A percentile compares a stretch with the other conserved stretches of the same genome.
Conservation (phyloP, 192 early-diverging fungal species). For the Thoreauomyces humboldtii region DNA sequence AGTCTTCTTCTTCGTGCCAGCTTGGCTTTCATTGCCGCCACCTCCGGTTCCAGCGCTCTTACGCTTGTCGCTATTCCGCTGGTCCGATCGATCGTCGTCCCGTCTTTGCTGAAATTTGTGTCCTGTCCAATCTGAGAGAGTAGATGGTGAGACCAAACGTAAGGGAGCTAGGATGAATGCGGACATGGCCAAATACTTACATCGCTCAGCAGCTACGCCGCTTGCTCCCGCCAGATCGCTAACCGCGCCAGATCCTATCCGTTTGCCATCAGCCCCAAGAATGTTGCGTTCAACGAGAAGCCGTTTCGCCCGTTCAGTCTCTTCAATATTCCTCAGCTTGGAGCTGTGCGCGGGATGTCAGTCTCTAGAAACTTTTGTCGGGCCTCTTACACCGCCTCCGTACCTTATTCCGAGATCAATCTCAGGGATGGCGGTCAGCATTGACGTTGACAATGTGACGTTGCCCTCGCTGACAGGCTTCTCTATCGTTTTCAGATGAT, state of each 20-base stretch:
- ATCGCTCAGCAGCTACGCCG: conserved; percentile 41
- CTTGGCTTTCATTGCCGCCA: conserved; percentile 28
- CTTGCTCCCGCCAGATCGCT: conserved; percentile 18
- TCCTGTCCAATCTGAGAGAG: conserved; percentile 11
- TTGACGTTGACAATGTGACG: conserved; percentile 78
- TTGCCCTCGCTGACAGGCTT: conserved; percentile 80
- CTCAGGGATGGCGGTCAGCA: conserved; percentile 91
- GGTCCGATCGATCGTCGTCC: conserved; percentile 1
- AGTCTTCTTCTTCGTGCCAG: conserved; percentile 31
- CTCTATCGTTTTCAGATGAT: conserved; percentile 55
- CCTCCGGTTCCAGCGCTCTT: background rate
- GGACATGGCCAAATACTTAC: conserved; percentile 19
- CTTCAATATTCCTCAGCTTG: conserved; percentile 73
- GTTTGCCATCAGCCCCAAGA: background rate
- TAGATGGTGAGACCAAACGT: too few relatives aligned
- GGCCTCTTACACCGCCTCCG: too few relatives aligned
- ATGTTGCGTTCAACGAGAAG: conserved; percentile 48
- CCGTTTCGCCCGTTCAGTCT: conserved; percentile 74
- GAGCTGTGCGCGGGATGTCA: too few relatives aligned
- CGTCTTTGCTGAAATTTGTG: conserved; percentile 34
- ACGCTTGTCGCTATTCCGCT: too few relatives aligned
- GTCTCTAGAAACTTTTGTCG: too few relatives aligned
- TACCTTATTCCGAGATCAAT: conserved; percentile 82
- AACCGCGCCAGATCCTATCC: background rate
- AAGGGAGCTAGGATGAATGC: too few relatives aligned